phyloP scores from a whole-genome alignment of 2,329 filamentous ascomycete species.

The Aschersonia sp. region DNA sequence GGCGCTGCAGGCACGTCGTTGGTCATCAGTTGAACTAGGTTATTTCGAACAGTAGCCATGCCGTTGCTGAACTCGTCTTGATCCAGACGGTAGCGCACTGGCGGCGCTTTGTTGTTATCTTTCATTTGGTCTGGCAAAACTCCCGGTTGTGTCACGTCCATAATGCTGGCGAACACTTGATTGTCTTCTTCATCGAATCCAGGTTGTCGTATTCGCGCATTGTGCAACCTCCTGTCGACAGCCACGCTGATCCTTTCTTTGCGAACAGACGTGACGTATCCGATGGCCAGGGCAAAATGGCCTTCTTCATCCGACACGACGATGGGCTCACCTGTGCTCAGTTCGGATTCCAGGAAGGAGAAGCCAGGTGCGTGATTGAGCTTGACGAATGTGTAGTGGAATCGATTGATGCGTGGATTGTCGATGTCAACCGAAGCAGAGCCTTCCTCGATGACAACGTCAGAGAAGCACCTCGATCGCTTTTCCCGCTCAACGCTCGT shows the following conservation, averaged over 20 bases:
- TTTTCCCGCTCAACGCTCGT: slow-evolving; percentile 77
- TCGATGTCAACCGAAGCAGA: slow-evolving; percentile 56
- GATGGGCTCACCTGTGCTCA: slow-evolving; percentile 76
- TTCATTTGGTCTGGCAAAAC: slow-evolving; percentile 35
- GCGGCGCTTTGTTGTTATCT: slow-evolving; percentile 35
- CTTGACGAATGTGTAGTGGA: slow-evolving; percentile 74
- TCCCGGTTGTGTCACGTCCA: slow-evolving; percentile 57
- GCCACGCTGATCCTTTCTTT: slow-evolving; percentile 70
- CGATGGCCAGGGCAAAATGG: slow-evolving; percentile 88
- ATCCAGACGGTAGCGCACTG: slow-evolving; percentile 69
- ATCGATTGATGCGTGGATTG: slow-evolving; percentile 79
- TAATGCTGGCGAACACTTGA: slow-evolving; percentile 81
- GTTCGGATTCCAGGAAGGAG: slow-evolving; percentile 84
- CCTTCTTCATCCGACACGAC: slow-evolving; percentile 94
- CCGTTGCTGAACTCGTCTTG: slow-evolving; percentile 98
- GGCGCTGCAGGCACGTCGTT: slow-evolving; percentile 56
- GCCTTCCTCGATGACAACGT: slow-evolving; percentile 70
- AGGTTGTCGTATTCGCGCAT: slow-evolving; percentile 59
- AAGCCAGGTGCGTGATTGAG: slow-evolving; percentile 45
- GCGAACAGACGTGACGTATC: slow-evolving; percentile 69
- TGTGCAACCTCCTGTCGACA: slow-evolving; percentile 81
- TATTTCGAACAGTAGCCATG: slow-evolving; percentile 90
- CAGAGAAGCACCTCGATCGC: slow-evolving; percentile 77
- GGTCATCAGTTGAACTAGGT: slow-evolving; percentile 84
- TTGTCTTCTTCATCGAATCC: slow-evolving; percentile 67